These are phyloP conservation scores for Solanum phureja DNA, from an alignment of 257 asterid genomes.

Conservation along the genomic window DNA sequence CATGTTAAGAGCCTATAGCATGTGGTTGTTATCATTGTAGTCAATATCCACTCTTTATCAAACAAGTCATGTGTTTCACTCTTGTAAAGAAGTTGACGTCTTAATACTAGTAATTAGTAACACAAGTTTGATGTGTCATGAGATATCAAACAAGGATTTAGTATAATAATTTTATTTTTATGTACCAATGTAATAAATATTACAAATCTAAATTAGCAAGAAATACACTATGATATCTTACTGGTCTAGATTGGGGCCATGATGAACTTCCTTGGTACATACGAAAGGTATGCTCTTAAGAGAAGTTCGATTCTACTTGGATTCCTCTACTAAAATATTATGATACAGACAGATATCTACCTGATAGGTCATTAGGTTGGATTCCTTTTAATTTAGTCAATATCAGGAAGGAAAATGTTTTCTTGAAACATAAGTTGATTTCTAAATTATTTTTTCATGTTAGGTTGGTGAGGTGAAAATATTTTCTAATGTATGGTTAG, in stretches of 20 bases:
- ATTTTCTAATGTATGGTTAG: too few relatives aligned
- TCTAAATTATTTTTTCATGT: too few relatives aligned
- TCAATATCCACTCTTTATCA: not conserved
- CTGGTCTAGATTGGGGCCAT: not conserved
- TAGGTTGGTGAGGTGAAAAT: not conserved
- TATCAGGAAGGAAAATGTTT: not conserved
- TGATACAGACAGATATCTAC: not conserved
- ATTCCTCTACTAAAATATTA: not conserved
- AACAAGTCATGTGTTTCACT: not conserved
- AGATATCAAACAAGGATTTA: not conserved
- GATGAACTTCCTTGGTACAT: not conserved
- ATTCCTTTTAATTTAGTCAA: not conserved
- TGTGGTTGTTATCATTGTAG: not conserved
- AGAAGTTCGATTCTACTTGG: not conserved
- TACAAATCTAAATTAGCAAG: not conserved
- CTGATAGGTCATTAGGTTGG: not conserved
- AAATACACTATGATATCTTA: not conserved
- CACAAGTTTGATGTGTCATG: not conserved
- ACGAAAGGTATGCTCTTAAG: not conserved
- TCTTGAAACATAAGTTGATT: too few relatives aligned
- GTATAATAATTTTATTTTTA: not conserved
- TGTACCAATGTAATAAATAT: not conserved
- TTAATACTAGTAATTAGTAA: not conserved
- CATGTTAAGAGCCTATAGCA: not conserved
- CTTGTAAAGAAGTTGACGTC: not conserved